Conservation (phyloP, 805 yeast species). For the Candida anglica region DNA sequence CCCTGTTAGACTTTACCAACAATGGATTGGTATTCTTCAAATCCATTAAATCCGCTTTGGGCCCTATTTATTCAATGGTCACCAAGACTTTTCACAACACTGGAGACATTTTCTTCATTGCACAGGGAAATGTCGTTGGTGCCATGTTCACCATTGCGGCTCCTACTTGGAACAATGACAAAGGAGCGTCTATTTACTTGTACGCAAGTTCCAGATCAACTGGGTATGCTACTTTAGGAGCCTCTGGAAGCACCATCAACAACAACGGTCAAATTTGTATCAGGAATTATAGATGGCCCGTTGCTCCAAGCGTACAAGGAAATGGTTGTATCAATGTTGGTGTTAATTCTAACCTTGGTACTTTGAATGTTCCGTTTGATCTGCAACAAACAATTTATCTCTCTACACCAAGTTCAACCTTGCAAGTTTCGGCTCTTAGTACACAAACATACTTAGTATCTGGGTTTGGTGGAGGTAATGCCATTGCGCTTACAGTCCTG, state of each 20-base stretch:
- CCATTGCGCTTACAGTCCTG: constrained; percentile 9
- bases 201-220: constrained; percentile 8
- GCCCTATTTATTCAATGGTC: constrained; percentile 15
- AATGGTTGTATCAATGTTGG: constrained; percentile 22
- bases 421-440: constrained; percentile 12
- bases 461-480: constrained; percentile 23
- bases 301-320: constrained; percentile 17
- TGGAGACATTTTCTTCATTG: constrained; percentile 20
- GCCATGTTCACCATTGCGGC: constrained; percentile 12
- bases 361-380: constrained; percentile 10
- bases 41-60: constrained; percentile 11
- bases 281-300: constrained; percentile 16
- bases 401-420: constrained; percentile 12
- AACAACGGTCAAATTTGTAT: constrained; percentile 27
- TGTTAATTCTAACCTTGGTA: constrained; percentile 12
- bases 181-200: constrained; percentile 15
- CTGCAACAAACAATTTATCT: constrained; percentile 15
- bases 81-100: constrained; percentile 15
- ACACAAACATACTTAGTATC: constrained; percentile 16
- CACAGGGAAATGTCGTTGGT: constrained; percentile 12
- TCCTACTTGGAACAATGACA: constrained; percentile 12
- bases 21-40: constrained; percentile 22
- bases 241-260: constrained; percentile 10
- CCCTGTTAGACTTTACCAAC: constrained; percentile 8
- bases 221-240: constrained; percentile 14